Conservation (phyloP, 768 basidiomycete genomes). For the Suillus occidentalis region DNA sequence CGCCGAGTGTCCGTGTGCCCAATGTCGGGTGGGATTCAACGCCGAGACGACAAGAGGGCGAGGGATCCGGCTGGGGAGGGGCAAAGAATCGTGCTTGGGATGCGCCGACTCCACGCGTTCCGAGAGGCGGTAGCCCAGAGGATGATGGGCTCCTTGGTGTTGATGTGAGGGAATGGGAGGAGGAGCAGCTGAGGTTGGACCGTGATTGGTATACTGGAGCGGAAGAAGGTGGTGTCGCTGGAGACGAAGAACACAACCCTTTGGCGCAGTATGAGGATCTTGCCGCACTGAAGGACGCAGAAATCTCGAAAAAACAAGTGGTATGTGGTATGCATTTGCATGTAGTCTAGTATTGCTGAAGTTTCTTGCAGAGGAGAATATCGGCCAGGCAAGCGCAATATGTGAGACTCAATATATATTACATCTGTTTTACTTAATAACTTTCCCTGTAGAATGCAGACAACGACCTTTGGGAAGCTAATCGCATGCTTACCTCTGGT, state of each 20-base stretch:
- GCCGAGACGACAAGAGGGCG: conserved; percentile 61
- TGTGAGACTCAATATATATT: conserved; percentile 42
- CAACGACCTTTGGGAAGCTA: conserved; percentile 98
- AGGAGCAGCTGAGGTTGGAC: conserved; percentile 89
- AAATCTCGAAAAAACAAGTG: conserved; percentile 74
- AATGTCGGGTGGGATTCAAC: conserved; percentile 96
- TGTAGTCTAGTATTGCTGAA: conserved; percentile 17
- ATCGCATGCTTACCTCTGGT: conserved; percentile 95
- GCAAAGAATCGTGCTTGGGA: conserved; percentile 67
- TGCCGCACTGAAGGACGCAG: conserved; percentile 62
- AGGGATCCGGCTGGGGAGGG: conserved; percentile 62
- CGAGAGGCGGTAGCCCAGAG: conserved; percentile 68
- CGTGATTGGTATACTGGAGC: conserved; percentile 96
- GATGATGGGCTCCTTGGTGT: conserved; percentile 63
- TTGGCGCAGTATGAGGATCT: conserved; percentile 93
- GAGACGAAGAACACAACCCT: conserved; percentile 91
- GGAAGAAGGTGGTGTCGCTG: conserved; percentile 82
- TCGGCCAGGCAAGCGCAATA: conserved; percentile 97
- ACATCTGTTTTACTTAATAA: conserved; percentile 17
- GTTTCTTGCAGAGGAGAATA: conserved; percentile 64
- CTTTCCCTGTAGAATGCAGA: conserved; percentile 75
- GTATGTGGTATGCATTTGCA: conserved; percentile 40
- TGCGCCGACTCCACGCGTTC: conserved; percentile 75
- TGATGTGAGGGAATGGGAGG: conserved; percentile 93
- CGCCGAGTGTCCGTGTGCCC: conserved; percentile 85